These are phyloP conservation scores for Elaeis guineensis DNA, from an alignment of 176 grass and related monocot genomes.

Conservation along the genomic window DNA sequence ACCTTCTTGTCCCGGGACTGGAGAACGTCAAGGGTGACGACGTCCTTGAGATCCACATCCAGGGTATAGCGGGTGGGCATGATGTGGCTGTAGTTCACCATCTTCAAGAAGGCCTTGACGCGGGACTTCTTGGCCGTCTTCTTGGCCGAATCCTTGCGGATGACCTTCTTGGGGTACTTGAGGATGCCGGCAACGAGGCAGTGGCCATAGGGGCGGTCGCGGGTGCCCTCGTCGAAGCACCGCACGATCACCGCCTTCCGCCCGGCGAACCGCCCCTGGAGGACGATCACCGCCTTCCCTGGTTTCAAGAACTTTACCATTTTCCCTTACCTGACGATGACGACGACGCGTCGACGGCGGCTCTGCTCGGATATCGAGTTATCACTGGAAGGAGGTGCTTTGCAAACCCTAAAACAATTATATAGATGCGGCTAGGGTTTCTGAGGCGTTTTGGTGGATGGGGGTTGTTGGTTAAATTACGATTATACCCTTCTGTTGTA, in stretches of 20 bases:
- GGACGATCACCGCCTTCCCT: conserved; percentile 50
- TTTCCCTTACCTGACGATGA: no score
- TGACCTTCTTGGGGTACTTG: conserved; percentile 62
- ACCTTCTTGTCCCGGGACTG: conserved; percentile 46
- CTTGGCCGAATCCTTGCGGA: conserved; percentile 57
- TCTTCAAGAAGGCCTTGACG: conserved; percentile 65
- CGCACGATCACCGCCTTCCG: conserved; percentile 58
- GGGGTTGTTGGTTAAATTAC: no score
- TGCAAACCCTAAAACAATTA: no score
- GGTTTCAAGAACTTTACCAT: conserved; percentile 71
- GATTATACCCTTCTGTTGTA: no score
- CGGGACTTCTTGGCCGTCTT: conserved; percentile 66
- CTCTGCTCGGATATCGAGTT: no score
- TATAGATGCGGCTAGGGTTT: no score
- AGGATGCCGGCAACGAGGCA: conserved; percentile 49
- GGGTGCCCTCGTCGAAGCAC: conserved; percentile 59
- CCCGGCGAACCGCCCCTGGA: conserved; percentile 38
- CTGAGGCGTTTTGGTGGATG: no score
- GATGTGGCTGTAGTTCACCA: conserved; percentile 73
- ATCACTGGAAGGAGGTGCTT: no score
- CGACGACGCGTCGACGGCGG: no score
- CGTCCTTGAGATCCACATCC: conserved; percentile 59
- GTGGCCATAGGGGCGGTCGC: conserved; percentile 56
- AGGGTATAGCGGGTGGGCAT: conserved; percentile 67
- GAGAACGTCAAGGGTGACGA: conserved; percentile 30